Evolutionary conservation across 805 yeast species (phyloP).

Genomic region (Lachancea fermentati): DNA sequence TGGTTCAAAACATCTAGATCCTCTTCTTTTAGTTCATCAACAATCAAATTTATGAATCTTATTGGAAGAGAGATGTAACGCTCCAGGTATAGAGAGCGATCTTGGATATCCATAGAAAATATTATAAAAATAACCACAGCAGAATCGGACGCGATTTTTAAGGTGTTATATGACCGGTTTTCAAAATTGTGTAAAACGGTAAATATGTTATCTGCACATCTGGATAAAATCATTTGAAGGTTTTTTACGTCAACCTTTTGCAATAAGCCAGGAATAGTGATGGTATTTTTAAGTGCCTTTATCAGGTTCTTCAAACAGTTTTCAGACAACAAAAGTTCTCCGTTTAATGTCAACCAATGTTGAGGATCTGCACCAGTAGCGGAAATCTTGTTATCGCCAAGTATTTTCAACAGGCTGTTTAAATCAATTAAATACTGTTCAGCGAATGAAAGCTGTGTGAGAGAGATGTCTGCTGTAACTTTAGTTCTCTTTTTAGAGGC

Average conservation of each 20-base stretch:
- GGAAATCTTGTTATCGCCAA: too few relatives aligned
- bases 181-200: slow-evolving; percentile 7
- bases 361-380: too few relatives aligned
- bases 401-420: slow-evolving; percentile 8
- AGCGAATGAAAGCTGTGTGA: slow-evolving; percentile 20
- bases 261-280: slow-evolving; percentile 11
- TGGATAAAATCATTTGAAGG: slow-evolving; percentile 15
- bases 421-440: slow-evolving; percentile 22
- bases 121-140: slow-evolving; percentile 37
- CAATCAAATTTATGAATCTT: slow-evolving; percentile 33
- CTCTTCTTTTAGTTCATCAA: slow-evolving; percentile 30
- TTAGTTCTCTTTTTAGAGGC: slow-evolving; percentile 14
- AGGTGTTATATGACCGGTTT: slow-evolving; percentile 10
- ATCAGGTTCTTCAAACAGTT: slow-evolving; percentile 13
- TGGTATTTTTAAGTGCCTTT: slow-evolving; percentile 16
- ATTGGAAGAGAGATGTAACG: slow-evolving; percentile 38
- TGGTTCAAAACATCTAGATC: slow-evolving; percentile 10
- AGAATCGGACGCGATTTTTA: slow-evolving; percentile 30
- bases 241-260: slow-evolving; percentile 7
- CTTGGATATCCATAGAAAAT: slow-evolving; percentile 37
- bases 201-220: slow-evolving; percentile 18
- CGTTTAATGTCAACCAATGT: slow-evolving; percentile 2
- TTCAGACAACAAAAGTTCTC: slow-evolving; percentile 4
- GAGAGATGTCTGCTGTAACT: slow-evolving; percentile 16
- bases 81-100: slow-evolving; percentile 43